phyloP scores from a whole-genome alignment of 2,329 filamentous ascomycete species.

The Cladorrhinum sp. region DNA sequence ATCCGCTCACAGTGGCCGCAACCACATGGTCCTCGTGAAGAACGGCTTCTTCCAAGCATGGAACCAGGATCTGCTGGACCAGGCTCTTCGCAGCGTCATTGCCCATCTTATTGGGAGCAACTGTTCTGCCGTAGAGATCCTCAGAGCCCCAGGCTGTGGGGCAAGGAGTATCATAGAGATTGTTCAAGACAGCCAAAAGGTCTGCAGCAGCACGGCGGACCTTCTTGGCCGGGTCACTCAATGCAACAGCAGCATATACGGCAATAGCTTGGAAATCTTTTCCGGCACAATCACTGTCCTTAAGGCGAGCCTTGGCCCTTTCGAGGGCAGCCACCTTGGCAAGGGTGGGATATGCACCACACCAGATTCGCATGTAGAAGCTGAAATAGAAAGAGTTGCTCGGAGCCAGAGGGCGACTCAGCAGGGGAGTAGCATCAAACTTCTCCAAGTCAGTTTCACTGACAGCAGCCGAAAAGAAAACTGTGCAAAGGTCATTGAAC shows the following conservation, averaged over 20 bases:
- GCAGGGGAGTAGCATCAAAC: conserved; percentile 54
- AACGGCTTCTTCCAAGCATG: conserved; percentile 78
- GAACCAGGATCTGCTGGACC: conserved; percentile 65
- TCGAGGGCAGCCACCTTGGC: conserved; percentile 68
- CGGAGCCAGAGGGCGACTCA: conserved; percentile 53
- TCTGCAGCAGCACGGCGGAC: conserved; percentile 74
- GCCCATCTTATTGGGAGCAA: conserved; percentile 56
- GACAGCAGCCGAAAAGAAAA: conserved; percentile 55
- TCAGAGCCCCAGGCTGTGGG: conserved; percentile 55
- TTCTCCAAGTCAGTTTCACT: conserved; percentile 43
- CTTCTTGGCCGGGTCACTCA: conserved; percentile 71
- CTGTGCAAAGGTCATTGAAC: conserved; percentile 57
- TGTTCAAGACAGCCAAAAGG: conserved; percentile 57
- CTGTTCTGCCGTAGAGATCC: conserved; percentile 60
- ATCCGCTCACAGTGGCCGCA: conserved; percentile 56
- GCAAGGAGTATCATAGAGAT: conserved; percentile 40
- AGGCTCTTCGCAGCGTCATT: conserved; percentile 58
- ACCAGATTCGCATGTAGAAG: conserved; percentile 75
- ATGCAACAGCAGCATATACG: conserved; percentile 74
- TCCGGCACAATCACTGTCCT: conserved; percentile 45
- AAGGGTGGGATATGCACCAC: conserved; percentile 65
- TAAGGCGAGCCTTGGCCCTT: conserved; percentile 57
- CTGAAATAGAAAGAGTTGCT: conserved; percentile 66
- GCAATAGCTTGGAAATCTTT: conserved; percentile 74
- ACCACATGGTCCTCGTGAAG: conserved; percentile 72